These are phyloP conservation scores for Arthrobotrys conoides DNA, from an alignment of 2,329 filamentous ascomycete species.

Conservation along the genomic window DNA sequence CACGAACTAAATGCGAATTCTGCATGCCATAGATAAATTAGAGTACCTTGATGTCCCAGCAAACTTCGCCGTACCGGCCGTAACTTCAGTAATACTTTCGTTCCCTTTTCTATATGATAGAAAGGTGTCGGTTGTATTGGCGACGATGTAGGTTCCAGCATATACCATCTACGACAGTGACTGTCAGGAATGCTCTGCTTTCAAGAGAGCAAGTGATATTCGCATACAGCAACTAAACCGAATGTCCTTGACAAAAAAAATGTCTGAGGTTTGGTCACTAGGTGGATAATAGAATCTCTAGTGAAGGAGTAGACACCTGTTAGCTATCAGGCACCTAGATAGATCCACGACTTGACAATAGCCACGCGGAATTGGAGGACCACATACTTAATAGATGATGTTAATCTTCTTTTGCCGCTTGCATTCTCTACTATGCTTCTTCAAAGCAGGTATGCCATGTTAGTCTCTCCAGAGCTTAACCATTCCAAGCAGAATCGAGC, in stretches of 20 bases:
- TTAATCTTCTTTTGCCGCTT: constrained; percentile 62
- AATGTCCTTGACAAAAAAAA: constrained; percentile 64
- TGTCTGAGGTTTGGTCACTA: constrained; percentile 62
- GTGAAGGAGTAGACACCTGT: background rate
- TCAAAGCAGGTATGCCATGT: background rate
- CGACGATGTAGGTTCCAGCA: constrained; percentile 88
- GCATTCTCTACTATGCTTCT: constrained; percentile 64
- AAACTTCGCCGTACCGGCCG: constrained; percentile 84
- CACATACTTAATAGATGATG: constrained; percentile 58
- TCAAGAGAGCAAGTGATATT: background rate
- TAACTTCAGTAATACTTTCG: constrained; percentile 69
- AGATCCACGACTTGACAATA: background rate
- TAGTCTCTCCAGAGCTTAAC: background rate
- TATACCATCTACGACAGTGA: constrained; percentile 75
- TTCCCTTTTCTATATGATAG: constrained; percentile 73
- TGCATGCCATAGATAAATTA: background rate
- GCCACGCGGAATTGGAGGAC: no score
- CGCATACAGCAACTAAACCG: constrained; percentile 63
- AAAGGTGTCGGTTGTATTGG: constrained; percentile 87
- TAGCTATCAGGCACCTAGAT: background rate
- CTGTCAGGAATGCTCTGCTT: background rate
- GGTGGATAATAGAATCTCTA: constrained; percentile 39
- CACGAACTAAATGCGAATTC: background rate
- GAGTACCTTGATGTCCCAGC: constrained; percentile 75
- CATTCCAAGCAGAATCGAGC: no score